phyloP scores from a whole-genome alignment of 2,329 filamentous ascomycete genomes.

The Fusarium sp. region DNA sequence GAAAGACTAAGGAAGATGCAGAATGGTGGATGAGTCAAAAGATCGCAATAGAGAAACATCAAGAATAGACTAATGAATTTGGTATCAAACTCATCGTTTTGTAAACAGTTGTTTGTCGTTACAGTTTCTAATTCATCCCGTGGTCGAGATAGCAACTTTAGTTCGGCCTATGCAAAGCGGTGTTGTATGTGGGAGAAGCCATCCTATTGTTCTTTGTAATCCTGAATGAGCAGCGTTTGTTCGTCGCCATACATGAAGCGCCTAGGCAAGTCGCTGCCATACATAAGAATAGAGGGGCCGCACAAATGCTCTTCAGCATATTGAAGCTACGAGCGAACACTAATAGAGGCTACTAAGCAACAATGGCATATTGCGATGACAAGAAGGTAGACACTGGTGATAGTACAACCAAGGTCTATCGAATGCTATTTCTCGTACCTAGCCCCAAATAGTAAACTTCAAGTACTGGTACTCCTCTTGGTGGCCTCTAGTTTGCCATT shows the following conservation, averaged over 20 bases:
- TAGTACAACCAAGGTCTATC: not conserved
- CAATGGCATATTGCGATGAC: too few species aligned
- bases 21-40: conserved; percentile 32
- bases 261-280: too few species aligned
- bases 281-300: not conserved
- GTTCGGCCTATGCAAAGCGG: not conserved
- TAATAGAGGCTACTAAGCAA: too few species aligned
- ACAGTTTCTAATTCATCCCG: not conserved
- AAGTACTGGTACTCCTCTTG: too few species aligned
- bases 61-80: not conserved
- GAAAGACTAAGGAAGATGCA: conserved; percentile 79
- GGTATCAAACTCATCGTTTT: not conserved
- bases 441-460: too few species aligned
- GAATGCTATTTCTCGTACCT: not conserved
- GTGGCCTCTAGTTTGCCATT: too few species aligned
- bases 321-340: not conserved
- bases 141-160: not conserved
- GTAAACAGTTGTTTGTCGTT: not conserved
- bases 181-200: not conserved
- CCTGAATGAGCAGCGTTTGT: not conserved
- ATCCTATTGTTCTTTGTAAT: not conserved
- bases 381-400: not conserved
- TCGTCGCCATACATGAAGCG: not conserved
- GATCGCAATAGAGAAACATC: not conserved
- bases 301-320: not conserved